Percentiles rank a stretch among this genome's conserved stretches.
Conservation (phyloP, 2,329 filamentous ascomycete genomes). For the Huntiella savannae region DNA sequence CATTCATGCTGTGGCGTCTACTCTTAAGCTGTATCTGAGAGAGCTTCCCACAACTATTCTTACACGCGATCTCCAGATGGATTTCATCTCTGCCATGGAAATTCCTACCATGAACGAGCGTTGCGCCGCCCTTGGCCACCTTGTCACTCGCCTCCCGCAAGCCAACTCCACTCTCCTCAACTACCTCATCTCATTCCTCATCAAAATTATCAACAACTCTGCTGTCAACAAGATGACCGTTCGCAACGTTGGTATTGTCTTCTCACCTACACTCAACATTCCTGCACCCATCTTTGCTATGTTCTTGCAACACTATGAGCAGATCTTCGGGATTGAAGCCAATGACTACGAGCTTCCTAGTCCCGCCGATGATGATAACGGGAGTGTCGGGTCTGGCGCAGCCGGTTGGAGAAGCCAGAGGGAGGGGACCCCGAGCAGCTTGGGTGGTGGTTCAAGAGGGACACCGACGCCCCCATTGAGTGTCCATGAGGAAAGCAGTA, state of each 20-base stretch:
- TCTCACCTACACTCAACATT: constrained; percentile 92
- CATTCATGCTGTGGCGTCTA: constrained; percentile 83
- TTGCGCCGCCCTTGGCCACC: constrained; percentile 51
- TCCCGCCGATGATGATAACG: constrained; percentile 20
- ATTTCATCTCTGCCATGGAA: constrained; percentile 74
- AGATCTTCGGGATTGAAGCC: constrained; percentile 59
- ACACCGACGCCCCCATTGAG: not conserved
- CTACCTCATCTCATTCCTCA: constrained; percentile 72
- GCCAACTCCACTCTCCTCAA: constrained; percentile 67
- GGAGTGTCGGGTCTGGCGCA: not conserved
- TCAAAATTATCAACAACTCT: constrained; percentile 79
- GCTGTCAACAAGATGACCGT: constrained; percentile 96
- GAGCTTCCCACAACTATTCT: constrained; percentile 83
- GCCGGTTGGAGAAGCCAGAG: constrained; percentile 23
- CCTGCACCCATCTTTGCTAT: constrained; percentile 85
- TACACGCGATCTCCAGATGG: constrained; percentile 72
- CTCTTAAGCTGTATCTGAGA: constrained; percentile 83
- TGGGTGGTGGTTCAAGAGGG: constrained; percentile 4
- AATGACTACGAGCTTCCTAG: constrained; percentile 42
- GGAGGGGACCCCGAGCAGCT: constrained; percentile 13
- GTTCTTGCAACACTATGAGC: constrained; percentile 77
- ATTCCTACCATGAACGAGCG: constrained; percentile 58
- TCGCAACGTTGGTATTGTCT: constrained; percentile 92
- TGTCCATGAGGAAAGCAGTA: constrained; percentile 1
- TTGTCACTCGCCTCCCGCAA: constrained; percentile 62